phyloP scores from a whole-genome alignment of 495 filamentous ascomycete genomes.

The Talaromyces ruber region DNA sequence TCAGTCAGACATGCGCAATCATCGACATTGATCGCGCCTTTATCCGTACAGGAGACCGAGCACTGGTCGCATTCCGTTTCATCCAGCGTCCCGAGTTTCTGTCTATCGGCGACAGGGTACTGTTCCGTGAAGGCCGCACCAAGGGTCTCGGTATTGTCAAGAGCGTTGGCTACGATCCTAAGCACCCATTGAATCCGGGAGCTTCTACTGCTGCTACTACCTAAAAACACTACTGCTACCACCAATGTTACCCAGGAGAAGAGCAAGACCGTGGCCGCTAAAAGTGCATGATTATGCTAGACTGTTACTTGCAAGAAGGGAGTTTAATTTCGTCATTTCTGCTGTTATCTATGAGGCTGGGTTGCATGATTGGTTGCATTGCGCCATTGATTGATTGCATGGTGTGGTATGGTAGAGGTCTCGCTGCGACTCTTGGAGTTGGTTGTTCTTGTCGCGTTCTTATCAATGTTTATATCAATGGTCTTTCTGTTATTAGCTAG shows the following conservation, averaged over 20 bases:
- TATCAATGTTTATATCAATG: background rate
- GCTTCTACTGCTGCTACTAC: constrained; percentile 6
- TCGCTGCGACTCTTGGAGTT: background rate
- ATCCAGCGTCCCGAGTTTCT: constrained; percentile 95
- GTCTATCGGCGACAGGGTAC: constrained; percentile 73
- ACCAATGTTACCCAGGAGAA: background rate
- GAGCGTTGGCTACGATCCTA: constrained; percentile 74
- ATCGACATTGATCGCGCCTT: constrained; percentile 97
- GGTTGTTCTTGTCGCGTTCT: too few relatives aligned
- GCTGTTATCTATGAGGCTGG: background rate
- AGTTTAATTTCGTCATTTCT: background rate
- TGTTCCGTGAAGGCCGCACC: constrained; percentile 92
- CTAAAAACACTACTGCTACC: background rate
- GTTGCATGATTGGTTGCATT: background rate
- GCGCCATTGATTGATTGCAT: background rate
- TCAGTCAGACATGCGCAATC: constrained; percentile 92
- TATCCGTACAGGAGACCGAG: constrained; percentile 89
- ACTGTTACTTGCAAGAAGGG: background rate
- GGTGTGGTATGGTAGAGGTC: background rate
- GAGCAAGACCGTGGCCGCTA: background rate
- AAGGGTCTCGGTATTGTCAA: constrained; percentile 96
- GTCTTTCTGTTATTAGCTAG: background rate
- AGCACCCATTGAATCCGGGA: constrained; percentile 46
- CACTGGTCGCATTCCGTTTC: constrained; percentile 87
- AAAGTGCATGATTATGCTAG: background rate